Percentiles rank a stretch among this genome's conserved stretches.
Conservation (phyloP, 1,284 basidiomycete species). For the Ceratobasidium sp. region DNA sequence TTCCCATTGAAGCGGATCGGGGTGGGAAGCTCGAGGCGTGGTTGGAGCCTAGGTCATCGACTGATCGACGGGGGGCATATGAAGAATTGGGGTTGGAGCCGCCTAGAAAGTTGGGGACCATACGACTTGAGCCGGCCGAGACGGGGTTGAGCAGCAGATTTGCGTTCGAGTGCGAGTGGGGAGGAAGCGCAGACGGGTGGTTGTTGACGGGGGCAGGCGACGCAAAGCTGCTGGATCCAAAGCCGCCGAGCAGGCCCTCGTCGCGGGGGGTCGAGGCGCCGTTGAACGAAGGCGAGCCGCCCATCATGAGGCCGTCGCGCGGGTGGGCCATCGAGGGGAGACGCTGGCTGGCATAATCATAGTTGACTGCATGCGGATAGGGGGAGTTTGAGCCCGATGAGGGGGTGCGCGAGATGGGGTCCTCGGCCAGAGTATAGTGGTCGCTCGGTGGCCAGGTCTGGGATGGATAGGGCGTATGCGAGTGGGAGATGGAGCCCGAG, state of each 20-base stretch:
- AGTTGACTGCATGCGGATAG: conserved; percentile 35
- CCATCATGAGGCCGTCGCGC: conserved; percentile 31
- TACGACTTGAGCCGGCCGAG: conserved; percentile 8
- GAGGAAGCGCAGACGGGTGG: conserved; percentile 21
- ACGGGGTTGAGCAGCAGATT: conserved; percentile 31
- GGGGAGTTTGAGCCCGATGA: conserved; percentile 25
- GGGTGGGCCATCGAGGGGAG: conserved; percentile 23
- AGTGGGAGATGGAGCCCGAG: background rate
- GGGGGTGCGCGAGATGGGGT: conserved; percentile 31
- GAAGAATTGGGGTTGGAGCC: background rate
- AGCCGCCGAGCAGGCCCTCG: conserved; percentile 19
- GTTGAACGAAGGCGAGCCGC: conserved; percentile 6
- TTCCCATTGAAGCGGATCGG: conserved; percentile 30
- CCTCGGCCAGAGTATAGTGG: conserved; percentile 24
- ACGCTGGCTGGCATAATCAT: conserved; percentile 28
- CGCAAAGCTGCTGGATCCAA: conserved; percentile 7
- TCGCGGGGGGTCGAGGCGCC: conserved; percentile 25
- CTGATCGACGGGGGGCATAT: conserved; percentile 29
- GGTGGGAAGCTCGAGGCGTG: conserved; percentile 15
- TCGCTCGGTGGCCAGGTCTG: background rate
- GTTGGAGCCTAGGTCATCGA: conserved; percentile 39
- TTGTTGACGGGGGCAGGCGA: conserved; percentile 15
- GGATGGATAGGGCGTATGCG: background rate
- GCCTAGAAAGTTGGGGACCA: conserved; percentile 31
- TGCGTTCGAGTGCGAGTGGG: conserved; percentile 37